These are phyloP conservation scores for Kwoniella shivajii DNA, from an alignment of 1,284 basidiomycete genomes.

Conservation along the genomic window DNA sequence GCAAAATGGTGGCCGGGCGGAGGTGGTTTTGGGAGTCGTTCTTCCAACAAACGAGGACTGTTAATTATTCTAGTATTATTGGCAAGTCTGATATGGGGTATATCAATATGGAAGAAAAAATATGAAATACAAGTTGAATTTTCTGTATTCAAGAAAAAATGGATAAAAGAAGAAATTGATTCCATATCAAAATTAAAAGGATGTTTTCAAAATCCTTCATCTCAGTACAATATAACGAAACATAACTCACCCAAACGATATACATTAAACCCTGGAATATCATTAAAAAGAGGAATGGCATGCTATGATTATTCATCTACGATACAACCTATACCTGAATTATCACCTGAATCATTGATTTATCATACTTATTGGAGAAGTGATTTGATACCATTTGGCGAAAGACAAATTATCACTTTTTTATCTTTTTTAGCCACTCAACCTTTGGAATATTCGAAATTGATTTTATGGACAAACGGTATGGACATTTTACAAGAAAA, in stretches of 20 bases:
- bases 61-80: constrained; percentile 26
- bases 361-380: constrained; percentile 90
- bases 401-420: constrained; percentile 82
- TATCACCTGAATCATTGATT: constrained; percentile 59
- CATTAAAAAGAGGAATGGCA: constrained; percentile 73
- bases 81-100: constrained; percentile 51
- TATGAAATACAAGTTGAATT: constrained; percentile 83
- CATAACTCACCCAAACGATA: constrained; percentile 64
- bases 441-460: constrained; percentile 63
- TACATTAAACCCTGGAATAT: constrained; percentile 74
- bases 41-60: not conserved
- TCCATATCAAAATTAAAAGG: constrained; percentile 58
- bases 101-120: constrained; percentile 60
- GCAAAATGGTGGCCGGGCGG: constrained; percentile 18
- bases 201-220: constrained; percentile 68
- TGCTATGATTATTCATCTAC: constrained; percentile 87
- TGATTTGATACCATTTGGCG: constrained; percentile 74
- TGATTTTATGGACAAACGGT: constrained; percentile 87
- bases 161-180: constrained; percentile 70
- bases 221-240: constrained; percentile 69
- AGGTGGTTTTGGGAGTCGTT: not conserved
- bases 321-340: constrained; percentile 55
- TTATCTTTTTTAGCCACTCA: constrained; percentile 90
- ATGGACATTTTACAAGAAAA: constrained; percentile 62
- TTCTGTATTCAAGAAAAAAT: constrained; percentile 69